Evolutionary conservation across 208 protist species (phyloP), one percentile per base, ranked within the genome.

Genomic region (Herpetomonas muscarum): DNA sequence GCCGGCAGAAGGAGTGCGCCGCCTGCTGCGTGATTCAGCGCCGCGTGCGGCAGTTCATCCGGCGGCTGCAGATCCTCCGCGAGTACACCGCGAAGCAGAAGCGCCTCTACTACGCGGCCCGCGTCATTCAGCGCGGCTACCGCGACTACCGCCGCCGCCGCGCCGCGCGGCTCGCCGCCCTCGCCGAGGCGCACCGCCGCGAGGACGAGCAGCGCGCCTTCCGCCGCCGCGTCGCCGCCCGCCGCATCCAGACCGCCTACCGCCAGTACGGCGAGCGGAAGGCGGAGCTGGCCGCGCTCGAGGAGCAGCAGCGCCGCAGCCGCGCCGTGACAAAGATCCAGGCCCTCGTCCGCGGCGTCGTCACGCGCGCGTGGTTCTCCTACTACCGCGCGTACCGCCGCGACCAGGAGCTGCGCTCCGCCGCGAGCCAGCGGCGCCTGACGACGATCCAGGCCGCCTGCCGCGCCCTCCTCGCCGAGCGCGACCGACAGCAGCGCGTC

Each of bases 301-400:
- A 76, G 29, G 60, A 68, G 39, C 64, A 68, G 17, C 62, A 82
- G 49, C 74, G 61, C 21, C 79, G 81, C 3, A 32, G 76, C 15
- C 56, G 58, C n/a, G 83, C 86, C 10, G 78, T 85, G n/a, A 76
- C 76, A 3, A 70, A 44, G 19, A 88, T 96, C 30, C 90, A 96
- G 59, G 74, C 84, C 15, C 61, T 75, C 19, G 51, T 90, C 48
- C 90, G 90, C 34, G 90, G 90, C 44, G 73, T 85, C 31, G 55
- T 93, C 48, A 84, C 90, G 19, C 81, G 90, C 6, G 81, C 85
- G 39, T 93, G 86, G 86, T 90, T 90, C 58, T 49, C 70, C 10
- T 90, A 92, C 76, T 90, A 89, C 67, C 80, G 80, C 24, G 74
- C 63, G n/a, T 84, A 86, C 56, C 76, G 79, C 22, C 79, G 80